Base-by-base conservation (phyloP, 2,329 filamentous ascomycete genomes). In the Penicillium sp. region DNA sequence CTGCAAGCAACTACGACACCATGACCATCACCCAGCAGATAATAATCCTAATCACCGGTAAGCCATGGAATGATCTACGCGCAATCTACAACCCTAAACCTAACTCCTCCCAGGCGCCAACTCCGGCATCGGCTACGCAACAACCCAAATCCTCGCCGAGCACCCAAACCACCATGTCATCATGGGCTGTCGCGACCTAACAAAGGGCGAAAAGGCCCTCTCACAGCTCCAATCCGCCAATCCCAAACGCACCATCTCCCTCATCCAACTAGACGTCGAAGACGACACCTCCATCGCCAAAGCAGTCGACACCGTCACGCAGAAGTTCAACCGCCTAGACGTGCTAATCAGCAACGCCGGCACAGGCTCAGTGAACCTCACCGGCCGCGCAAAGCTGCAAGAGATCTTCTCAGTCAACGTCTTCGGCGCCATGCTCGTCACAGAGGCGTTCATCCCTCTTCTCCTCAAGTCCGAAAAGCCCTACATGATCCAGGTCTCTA, bases 221-320 rank as follows among this genome's bases (percentile, higher is more conserved):
- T 41, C 38, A 4, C 35, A 55, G 12, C 41, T 58, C 25, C 18
- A 52, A 46, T 31, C 8, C 16, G 19, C 22, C 34, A 16, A 43
- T 1, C 57, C 62, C 2, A 56, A 63, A 3, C 67, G 67, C 41
- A 63, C 61, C 1, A 45, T 70, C 7, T 66, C 64, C 30, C 36
- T 65, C 4, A n/a, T 72, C 4, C 56, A 70, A 16, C 58, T 73
- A 2, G 69, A 72, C 48, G 61, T 69, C 9, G 62, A 61, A 12
- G 42, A 60, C 39, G 65, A 71, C 28, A 40, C 47, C 1, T 69
- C 68, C 5, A 71, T 72, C 12, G 11, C 42, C 2, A 14, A 43
- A 14, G 61, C 57, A 0, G 52, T 54, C 2, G 14, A 45, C 2
- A 33, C 14, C 1, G 50, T 63, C 6, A 19, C 30, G 4, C 13